A percentile compares a stretch with the other conserved stretches of the same genome.
Conservation (phyloP, 2,329 filamentous ascomycete genomes). For the Alternaria ventricosa region DNA sequence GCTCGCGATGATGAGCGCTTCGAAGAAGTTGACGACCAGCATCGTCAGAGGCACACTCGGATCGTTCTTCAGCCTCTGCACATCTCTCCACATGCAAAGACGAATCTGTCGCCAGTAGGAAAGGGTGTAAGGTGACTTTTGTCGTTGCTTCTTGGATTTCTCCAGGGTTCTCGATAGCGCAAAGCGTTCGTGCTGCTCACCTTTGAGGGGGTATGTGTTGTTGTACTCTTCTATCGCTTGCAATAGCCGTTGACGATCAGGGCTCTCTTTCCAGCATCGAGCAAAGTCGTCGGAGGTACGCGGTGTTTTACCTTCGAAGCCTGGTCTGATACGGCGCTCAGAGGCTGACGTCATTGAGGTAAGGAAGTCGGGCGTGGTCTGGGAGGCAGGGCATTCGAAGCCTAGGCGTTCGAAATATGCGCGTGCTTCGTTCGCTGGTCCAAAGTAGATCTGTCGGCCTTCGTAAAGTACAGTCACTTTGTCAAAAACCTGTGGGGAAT, state of each 20-base stretch:
- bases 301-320: constrained; percentile 52
- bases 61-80: constrained; percentile 23
- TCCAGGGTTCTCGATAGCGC: constrained; percentile 51
- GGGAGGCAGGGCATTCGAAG: constrained; percentile 59
- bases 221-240: constrained; percentile 53
- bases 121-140: constrained; percentile 61
- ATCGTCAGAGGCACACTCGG: constrained; percentile 66
- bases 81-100: constrained; percentile 6
- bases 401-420: constrained; percentile 72
- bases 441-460: constrained; percentile 74
- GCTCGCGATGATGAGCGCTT: constrained; percentile 76
- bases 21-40: constrained; percentile 71
- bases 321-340: constrained; percentile 40
- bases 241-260: constrained; percentile 47
- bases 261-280: constrained; percentile 59
- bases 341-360: constrained; percentile 67
- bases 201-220: constrained; percentile 54
- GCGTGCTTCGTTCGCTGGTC: constrained; percentile 65
- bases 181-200: constrained; percentile 48
- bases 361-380: constrained; percentile 75
- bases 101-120: constrained; percentile 38
- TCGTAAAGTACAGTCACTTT: constrained; percentile 53
- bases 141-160: constrained; percentile 57
- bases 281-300: constrained; percentile 47
- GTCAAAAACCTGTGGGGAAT: constrained; percentile 17